Evolutionary conservation across 176 grass and related monocot species (phyloP), one percentile per base, ranked within the genome.

Genomic region (Juncus effusus): DNA sequence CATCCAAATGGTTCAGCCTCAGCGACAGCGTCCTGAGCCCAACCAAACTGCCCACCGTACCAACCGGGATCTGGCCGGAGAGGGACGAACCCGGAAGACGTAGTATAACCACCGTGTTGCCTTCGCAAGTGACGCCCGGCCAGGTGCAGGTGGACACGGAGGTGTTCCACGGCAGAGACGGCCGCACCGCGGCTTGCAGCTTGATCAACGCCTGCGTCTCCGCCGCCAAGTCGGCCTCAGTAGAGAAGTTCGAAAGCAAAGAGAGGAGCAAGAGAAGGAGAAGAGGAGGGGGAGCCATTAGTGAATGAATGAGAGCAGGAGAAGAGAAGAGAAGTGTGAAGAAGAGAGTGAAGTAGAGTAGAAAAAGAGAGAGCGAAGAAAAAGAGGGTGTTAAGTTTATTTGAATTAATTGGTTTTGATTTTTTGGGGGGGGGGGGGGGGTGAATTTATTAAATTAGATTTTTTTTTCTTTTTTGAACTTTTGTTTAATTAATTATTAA

Each of bases 1-100:
- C 94, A 2, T 70, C 68, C 19, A 99, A 88, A 35, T 81, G 82
- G 75, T 99, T 99, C 74, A 86, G 83, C 40, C 94, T 85, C 82
- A 99, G 88, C 65, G 87, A 91, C 72, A 97, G 82, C 13, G 94
- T 89, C 10, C 83, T 88, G 44, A 99, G 83, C 45, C 88, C 94
- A 9, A 88, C 75, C 74, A 99, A 85, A 60, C 73, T 89, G 75
- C 94, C 88, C 53, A 99, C 54, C 8, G 65, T 80, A 10, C 78
- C 85, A 1, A 53, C 65, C 0, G 94, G 94, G 76, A 99, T 87
- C 72, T 10, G 54, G 60, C 94, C 94, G 59, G 88, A 79, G 73
- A 99, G 85, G 3, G 88, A 85, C 1, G 74, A 78, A 69, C 83
- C 94, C 0, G 94, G 94, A 42, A 97, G 83, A 7, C 85, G 94